Base-by-base conservation (phyloP, 305 asterid genomes). In the Solanum chacoense region DNA sequence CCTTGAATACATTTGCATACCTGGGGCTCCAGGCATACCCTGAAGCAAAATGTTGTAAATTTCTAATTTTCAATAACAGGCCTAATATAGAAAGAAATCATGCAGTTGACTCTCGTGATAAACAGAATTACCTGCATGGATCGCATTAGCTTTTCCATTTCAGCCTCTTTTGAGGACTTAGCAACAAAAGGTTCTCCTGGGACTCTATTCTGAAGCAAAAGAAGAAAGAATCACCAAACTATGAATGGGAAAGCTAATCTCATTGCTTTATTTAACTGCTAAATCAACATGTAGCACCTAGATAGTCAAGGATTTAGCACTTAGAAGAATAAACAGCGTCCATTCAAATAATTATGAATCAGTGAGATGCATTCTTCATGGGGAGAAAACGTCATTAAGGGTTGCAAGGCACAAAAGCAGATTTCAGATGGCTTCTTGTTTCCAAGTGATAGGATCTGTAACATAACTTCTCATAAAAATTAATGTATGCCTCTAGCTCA, bases 1-100 rank as follows among this genome's bases (percentile, higher is more conserved):
- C 91, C 98, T 91, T 0, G 99, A 96, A 94, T 95, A 97, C 99
- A 97, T 96, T 93, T 97, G 94, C 99, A 97, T 97, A 85, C 95
- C 92, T 3, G 99, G 99, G 75, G 99, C 98, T 92, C 99, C 99
- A 32, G 99, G 99, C 95, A 96, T 94, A 83, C 96, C 98, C 99
- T 97, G 93, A 71, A 90, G 45, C 69, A 26, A 87, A 42, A 87
- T 79, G 78, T 63, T 36, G 87, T 14, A 74, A 45, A 31, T 85
- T 40, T 85, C 35, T 76, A 29, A 55, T 50, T 22, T 55, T 65
- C 40, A 76, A n/a, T 40, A 55, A 87, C 35, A n/a, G 76, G 36
- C 55, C 28, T 76, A 22, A 12, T 29, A 71, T 50, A 45, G 55
- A 32, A 32, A 10, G 35, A 67, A 76, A 76, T 29, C 45, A 74